Evolutionary conservation across 345 rosid genomes (phyloP).

Genomic region (Firmiana major): DNA sequence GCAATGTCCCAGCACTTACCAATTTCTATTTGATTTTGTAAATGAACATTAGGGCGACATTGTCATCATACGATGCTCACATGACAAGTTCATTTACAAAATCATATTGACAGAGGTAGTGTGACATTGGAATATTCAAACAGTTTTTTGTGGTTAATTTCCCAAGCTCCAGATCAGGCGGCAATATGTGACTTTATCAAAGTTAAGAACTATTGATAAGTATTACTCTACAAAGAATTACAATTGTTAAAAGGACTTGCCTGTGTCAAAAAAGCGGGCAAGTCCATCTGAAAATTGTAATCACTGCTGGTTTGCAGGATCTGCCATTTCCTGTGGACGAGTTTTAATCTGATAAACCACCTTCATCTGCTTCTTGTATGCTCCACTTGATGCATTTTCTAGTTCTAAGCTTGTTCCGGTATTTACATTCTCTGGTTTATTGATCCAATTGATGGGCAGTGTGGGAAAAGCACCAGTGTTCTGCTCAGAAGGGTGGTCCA

Average conservation of each 20-base stretch:
- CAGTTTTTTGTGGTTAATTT: not conserved
- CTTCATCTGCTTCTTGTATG: constrained; percentile 48
- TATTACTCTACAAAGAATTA: not conserved
- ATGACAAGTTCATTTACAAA: constrained; percentile 1
- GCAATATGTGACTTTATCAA: not conserved
- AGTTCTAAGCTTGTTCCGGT: constrained; percentile 33
- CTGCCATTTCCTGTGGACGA: constrained; percentile 26
- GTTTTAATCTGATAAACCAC: constrained; percentile 59
- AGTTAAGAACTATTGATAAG: not conserved
- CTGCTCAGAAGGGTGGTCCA: constrained; percentile 36
- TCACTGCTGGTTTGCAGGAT: constrained; percentile 24
- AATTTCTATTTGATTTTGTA: not conserved
- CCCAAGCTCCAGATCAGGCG: not conserved
- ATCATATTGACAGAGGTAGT: not conserved
- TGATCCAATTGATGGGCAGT: constrained; percentile 67
- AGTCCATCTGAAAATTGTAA: not conserved
- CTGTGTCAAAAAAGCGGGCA: not conserved
- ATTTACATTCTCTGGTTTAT: constrained; percentile 28
- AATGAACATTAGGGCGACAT: not conserved
- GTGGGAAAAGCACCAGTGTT: constrained; percentile 44
- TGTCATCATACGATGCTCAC: not conserved
- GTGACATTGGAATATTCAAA: not conserved
- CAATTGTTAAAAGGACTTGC: not conserved
- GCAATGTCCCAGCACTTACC: not conserved
- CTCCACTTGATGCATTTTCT: constrained; percentile 34